phyloP scores from a whole-genome alignment of 345 rosid genomes.

The Angophora floribunda region DNA sequence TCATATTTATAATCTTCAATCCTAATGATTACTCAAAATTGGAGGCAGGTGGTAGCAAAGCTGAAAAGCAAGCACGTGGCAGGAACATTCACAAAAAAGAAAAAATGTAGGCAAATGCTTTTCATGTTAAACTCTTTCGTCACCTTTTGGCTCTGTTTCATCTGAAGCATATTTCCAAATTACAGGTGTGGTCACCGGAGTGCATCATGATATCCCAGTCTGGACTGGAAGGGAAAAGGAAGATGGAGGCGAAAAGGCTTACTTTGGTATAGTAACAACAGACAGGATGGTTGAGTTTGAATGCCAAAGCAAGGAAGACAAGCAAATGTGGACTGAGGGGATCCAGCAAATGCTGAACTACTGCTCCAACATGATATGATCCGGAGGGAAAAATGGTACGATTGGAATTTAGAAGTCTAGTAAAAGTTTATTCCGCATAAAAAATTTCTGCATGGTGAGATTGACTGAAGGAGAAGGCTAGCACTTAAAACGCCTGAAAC shows the following conservation, averaged over 20 bases:
- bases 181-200: conserved; percentile 61
- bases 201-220: conserved; percentile 42
- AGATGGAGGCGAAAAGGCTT: conserved; percentile 35
- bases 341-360: conserved; percentile 55
- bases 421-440: neutral
- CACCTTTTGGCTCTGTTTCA: neutral
- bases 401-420: conserved; percentile 1
- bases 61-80: conserved; percentile 87
- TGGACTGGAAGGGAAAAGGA: conserved; percentile 49
- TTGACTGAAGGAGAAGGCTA: neutral
- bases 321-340: conserved; percentile 77
- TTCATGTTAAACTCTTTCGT: neutral
- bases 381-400: neutral
- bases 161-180: neutral
- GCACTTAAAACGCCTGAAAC: neutral
- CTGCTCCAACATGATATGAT: conserved; percentile 17
- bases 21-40: neutral
- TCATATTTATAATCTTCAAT: neutral
- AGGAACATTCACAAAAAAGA: conserved; percentile 83
- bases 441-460: neutral
- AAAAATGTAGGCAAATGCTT: conserved; percentile 57
- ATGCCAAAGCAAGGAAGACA: conserved; percentile 52
- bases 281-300: conserved; percentile 83
- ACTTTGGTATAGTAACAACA: conserved; percentile 62
- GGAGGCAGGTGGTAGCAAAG: conserved; percentile 64